Base-by-base conservation (phyloP, 805 yeast species). In the Yarrowia yakushimensis region DNA sequence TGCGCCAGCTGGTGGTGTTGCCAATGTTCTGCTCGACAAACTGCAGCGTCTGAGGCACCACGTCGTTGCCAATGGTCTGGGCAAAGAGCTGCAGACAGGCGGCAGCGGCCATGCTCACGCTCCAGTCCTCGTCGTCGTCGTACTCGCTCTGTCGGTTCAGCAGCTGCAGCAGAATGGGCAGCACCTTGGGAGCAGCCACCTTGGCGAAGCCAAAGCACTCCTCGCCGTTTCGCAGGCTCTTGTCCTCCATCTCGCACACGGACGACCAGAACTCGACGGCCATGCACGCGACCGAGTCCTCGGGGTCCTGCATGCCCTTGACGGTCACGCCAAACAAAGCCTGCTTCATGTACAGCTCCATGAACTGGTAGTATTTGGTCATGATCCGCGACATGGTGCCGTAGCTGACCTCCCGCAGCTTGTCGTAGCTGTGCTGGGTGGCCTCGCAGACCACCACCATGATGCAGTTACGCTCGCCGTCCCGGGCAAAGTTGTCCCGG, bases 391-490 rank as follows among this genome's bases (percentile, higher is more conserved):
- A 94, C 64, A 94, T 81, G 70, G 97, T 96, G 65, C 97, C 98
- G 76, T 91, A 94, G 0, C 97, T 97, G 34, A 96, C 87, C 9
- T 96, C 93, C 76, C 92, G 97, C 66, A 94, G 79, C 69, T 88
- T 96, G 46, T 80, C 76, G 70, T 87, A 88, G 34, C 82, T 81
- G 22, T 96, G 88, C 74, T 93, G 97, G n/a, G 99, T 92, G 17
- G 97, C 97, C 76, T 94, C 98, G 77, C 99, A 94, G 15, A 94
- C 97, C 43, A 94, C 97, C 79, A 91, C 97, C 99, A 94, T 94
- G 74, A 94, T 88, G 76, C 88, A 91, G 74, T 94, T 92, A 72
- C 99, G 84, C 79, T 94, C 99, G 65, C 94, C 96, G 72, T 93
- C 98, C 64, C 88, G 82, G 69, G 85, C 91, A 79, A 94, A 94